Conservation (phyloP, 495 filamentous ascomycete species). For the Chaetomium fimeti region DNA sequence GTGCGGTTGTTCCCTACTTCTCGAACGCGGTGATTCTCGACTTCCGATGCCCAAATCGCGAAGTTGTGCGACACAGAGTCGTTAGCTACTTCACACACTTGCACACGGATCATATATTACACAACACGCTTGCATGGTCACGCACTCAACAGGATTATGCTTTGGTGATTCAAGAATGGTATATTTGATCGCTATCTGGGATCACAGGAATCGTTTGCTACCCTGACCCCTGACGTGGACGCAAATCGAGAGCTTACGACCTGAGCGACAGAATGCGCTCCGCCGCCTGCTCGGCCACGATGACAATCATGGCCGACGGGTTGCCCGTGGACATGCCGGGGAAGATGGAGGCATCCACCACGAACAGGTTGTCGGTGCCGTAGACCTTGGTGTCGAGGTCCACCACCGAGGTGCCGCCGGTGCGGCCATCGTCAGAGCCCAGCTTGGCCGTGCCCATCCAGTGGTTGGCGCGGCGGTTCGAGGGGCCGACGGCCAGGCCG, state of each 20-base stretch:
- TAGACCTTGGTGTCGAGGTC: conserved; percentile 70
- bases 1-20: no score
- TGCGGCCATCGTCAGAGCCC: conserved; percentile 64
- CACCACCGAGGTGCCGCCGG: conserved; percentile 63
- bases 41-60: no score
- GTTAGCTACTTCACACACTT: no score
- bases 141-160: no score
- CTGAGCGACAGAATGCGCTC: conserved; percentile 33
- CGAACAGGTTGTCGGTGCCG: conserved; percentile 67
- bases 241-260: neutral
- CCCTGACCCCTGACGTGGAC: neutral
- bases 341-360: conserved; percentile 65
- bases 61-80: no score
- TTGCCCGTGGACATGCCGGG: conserved; percentile 61
- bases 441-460: conserved; percentile 65
- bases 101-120: no score
- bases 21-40: no score
- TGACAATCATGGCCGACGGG: conserved; percentile 60
- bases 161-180: neutral
- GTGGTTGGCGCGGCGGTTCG: conserved; percentile 65
- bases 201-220: neutral
- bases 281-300: conserved; percentile 56
- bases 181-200: neutral
- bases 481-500: conserved; percentile 47
- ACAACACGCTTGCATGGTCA: no score